Evolutionary conservation across 805 yeast genomes (phyloP).

Genomic region (Cyberlindnera lachancei): DNA sequence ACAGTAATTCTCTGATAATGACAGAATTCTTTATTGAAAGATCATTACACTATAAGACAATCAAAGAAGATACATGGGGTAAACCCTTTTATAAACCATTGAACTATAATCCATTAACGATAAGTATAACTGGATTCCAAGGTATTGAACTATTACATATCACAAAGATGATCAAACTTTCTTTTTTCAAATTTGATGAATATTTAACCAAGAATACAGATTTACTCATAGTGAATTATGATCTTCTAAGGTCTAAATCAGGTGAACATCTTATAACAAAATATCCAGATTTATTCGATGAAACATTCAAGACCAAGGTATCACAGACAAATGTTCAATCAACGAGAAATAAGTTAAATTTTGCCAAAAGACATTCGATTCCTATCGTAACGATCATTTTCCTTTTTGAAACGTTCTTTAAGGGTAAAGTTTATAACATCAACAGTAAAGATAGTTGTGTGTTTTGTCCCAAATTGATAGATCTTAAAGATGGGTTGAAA

Average conservation of each 20-base stretch:
- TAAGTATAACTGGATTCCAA: slow-evolving; percentile 62
- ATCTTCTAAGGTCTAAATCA: slow-evolving; percentile 35
- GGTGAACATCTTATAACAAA: slow-evolving; percentile 30
- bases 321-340: slow-evolving; percentile 30
- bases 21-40: slow-evolving; percentile 84
- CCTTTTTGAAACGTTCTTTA: slow-evolving; percentile 42
- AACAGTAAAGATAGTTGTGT: slow-evolving; percentile 48
- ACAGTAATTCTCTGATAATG: slow-evolving; percentile 28
- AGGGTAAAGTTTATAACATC: slow-evolving; percentile 31
- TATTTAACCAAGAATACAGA: slow-evolving; percentile 45
- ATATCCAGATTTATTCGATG: slow-evolving; percentile 24
- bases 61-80: slow-evolving; percentile 57
- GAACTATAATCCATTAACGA: slow-evolving; percentile 11
- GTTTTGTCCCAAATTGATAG: slow-evolving; percentile 35
- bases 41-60: slow-evolving; percentile 47
- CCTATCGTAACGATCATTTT: slow-evolving; percentile 53
- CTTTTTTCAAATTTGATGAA: slow-evolving; percentile 46
- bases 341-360: slow-evolving; percentile 46
- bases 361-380: slow-evolving; percentile 49
- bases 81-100: slow-evolving; percentile 30
- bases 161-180: slow-evolving; percentile 45
- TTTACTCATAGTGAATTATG: slow-evolving; percentile 46
- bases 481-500: slow-evolving; percentile 22
- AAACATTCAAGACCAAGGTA: slow-evolving; percentile 15
- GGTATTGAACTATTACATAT: slow-evolving; percentile 72